Percentiles rank a stretch among this genome's conserved stretches.
Conservation (phyloP, 352 stramenopile genomes). For the Phytophthora litchii region DNA sequence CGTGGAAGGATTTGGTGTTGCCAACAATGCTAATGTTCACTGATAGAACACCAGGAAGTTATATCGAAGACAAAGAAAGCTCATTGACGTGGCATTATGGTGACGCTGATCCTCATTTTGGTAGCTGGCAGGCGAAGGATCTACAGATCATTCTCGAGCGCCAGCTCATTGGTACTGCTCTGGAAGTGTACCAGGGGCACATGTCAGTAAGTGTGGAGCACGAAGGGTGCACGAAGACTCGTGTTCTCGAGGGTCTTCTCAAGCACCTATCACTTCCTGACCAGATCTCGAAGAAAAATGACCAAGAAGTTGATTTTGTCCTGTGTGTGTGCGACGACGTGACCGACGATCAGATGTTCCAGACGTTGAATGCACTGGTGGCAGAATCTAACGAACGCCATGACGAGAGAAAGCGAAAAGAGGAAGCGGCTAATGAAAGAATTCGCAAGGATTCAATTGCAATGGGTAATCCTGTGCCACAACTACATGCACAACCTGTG, state of each 20-base stretch:
- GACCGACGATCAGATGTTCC: slow-evolving; percentile 92
- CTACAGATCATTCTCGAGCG: slow-evolving; percentile 91
- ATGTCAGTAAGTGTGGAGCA: slow-evolving; percentile 84
- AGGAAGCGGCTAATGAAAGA: slow-evolving; percentile 30
- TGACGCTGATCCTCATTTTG: slow-evolving; percentile 87
- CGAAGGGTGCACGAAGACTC: slow-evolving; percentile 79
- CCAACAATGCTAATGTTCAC: slow-evolving; percentile 82
- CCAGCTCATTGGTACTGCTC: slow-evolving; percentile 77
- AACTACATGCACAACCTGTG: slow-evolving; percentile 34
- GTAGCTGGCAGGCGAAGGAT: slow-evolving; percentile 89
- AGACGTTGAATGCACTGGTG: slow-evolving; percentile 81
- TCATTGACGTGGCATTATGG: slow-evolving; percentile 90
- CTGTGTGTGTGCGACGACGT: slow-evolving; percentile 89
- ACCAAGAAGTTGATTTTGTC: slow-evolving; percentile 86
- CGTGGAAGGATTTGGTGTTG: slow-evolving; percentile 83
- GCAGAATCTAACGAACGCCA: slow-evolving; percentile 78
- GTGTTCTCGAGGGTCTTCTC: slow-evolving; percentile 76
- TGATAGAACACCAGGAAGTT: slow-evolving; percentile 75
- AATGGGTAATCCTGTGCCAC: slow-evolving; percentile 8
- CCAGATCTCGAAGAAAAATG: slow-evolving; percentile 69
- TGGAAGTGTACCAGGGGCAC: slow-evolving; percentile 89
- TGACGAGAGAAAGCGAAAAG: slow-evolving; percentile 51
- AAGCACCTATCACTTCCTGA: slow-evolving; percentile 72
- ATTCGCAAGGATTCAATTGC: slow-evolving; percentile 40
- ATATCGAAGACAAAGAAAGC: slow-evolving; percentile 87